Conservation (phyloP, 2,329 filamentous ascomycete genomes). For the Pseudogymnoascus sp. region DNA sequence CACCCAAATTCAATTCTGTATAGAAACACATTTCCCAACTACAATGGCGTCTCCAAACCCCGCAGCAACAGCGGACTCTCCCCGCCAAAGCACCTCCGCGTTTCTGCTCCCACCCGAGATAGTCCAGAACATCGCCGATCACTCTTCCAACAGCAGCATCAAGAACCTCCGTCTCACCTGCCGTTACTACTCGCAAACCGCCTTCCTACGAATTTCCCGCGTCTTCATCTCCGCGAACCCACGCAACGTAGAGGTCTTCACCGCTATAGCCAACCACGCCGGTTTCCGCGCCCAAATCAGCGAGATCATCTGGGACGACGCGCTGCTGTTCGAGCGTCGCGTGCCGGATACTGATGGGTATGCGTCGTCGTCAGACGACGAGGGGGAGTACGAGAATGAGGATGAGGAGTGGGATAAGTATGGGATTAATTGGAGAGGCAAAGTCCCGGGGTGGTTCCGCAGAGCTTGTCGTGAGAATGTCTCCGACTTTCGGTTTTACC, state of each 20-base stretch:
- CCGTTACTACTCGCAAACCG: slow-evolving; percentile 14
- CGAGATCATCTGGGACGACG: slow-evolving; percentile 37
- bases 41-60: neutral
- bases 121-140: slow-evolving; percentile 6
- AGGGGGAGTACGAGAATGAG: neutral
- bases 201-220: slow-evolving; percentile 27
- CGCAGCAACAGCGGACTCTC: neutral
- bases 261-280: slow-evolving; percentile 32
- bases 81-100: neutral
- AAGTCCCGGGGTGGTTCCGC: neutral
- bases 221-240: slow-evolving; percentile 37
- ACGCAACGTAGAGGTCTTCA: slow-evolving; percentile 33
- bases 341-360: neutral
- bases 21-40: neutral
- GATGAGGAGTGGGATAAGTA: neutral
- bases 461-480: neutral
- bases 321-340: neutral
- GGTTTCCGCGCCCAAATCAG: slow-evolving; percentile 26
- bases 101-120: slow-evolving; percentile 13
- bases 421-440: neutral
- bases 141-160: slow-evolving; percentile 24
- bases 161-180: slow-evolving; percentile 26
- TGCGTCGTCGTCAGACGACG: neutral
- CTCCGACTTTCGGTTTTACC: neutral
- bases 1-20: slow-evolving; percentile 14